A percentile compares a stretch with the other conserved stretches of the same genome.
phyloP scores from a whole-genome alignment of 2,329 filamentous ascomycete species.

The Fusarium sp. region DNA sequence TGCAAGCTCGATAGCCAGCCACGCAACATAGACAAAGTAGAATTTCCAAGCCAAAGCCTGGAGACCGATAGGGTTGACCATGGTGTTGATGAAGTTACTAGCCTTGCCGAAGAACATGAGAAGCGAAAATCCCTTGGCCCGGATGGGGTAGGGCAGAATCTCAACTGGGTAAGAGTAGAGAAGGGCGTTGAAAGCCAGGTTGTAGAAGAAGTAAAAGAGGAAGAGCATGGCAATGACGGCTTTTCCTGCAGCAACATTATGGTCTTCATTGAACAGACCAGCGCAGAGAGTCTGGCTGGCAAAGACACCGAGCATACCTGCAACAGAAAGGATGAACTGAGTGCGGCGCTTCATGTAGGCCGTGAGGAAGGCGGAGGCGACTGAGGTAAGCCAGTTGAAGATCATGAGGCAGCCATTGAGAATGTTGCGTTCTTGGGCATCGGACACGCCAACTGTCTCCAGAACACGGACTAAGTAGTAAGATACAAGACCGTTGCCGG shows the following conservation, averaged over 20 bases:
- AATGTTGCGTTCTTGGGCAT: constrained; percentile 23
- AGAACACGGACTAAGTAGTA: constrained; percentile 25
- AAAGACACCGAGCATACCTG: constrained; percentile 34
- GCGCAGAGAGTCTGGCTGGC: constrained; percentile 29
- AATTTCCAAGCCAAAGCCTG: constrained; percentile 2
- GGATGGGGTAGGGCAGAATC: constrained; percentile 24
- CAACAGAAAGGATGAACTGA: constrained; percentile 30
- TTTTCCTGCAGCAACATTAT: constrained; percentile 6
- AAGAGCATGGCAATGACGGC: constrained; percentile 27
- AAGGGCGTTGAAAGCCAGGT: constrained; percentile 35
- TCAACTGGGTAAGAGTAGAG: constrained; percentile 35
- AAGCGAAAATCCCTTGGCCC: constrained; percentile 31
- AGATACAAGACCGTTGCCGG: constrained; percentile 23
- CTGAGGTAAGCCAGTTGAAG: constrained; percentile 39
- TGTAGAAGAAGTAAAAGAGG: constrained; percentile 35
- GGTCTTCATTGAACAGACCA: constrained; percentile 28
- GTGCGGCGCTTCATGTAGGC: constrained; percentile 33
- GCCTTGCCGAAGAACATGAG: constrained; percentile 31
- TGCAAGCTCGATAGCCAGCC: constrained; percentile 5
- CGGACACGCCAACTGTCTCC: constrained; percentile 15
- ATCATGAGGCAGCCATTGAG: constrained; percentile 39
- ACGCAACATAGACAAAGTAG: neutral
- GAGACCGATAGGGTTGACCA: constrained; percentile 6
- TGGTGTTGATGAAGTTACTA: constrained; percentile 8
- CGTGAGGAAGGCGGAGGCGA: constrained; percentile 22